phyloP scores from a whole-genome alignment of 495 filamentous ascomycete genomes.

The Trichoderma erinaceum region DNA sequence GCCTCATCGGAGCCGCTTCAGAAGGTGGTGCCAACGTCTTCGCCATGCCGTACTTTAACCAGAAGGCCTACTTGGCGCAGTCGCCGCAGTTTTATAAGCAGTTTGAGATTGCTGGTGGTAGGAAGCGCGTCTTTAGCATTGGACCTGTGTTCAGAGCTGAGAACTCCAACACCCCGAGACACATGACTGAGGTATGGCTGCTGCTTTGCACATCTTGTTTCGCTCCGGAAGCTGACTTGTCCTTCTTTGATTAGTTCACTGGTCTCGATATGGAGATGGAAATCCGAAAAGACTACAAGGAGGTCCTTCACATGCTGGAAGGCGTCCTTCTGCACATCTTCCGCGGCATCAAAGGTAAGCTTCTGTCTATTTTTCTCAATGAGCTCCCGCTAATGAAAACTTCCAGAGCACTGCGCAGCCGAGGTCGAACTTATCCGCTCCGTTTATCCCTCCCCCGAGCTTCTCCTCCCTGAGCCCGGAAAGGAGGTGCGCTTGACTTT shows the following conservation, averaged over 20 bases:
- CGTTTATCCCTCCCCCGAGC: slow-evolving; percentile 53
- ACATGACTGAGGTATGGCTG: slow-evolving; percentile 69
- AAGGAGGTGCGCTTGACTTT: slow-evolving; percentile 80
- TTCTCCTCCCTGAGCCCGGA: slow-evolving; percentile 52
- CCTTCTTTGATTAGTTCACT: slow-evolving; percentile 53
- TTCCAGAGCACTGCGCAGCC: slow-evolving; percentile 52
- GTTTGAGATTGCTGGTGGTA: slow-evolving; percentile 87
- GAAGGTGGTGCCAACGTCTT: slow-evolving; percentile 95
- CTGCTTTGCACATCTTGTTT: background rate
- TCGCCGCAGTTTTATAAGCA: slow-evolving; percentile 95
- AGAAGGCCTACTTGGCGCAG: slow-evolving; percentile 79
- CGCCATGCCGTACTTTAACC: slow-evolving; percentile 83
- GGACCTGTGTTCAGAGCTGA: slow-evolving; percentile 93
- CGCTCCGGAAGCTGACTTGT: background rate
- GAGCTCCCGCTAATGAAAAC: background rate
- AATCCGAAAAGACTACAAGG: slow-evolving; percentile 81
- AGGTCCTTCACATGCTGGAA: slow-evolving; percentile 76
- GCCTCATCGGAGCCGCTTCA: slow-evolving; percentile 81
- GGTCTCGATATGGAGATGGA: slow-evolving; percentile 98
- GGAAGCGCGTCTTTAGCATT: slow-evolving; percentile 83
- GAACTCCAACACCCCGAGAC: slow-evolving; percentile 91
- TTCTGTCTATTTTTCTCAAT: background rate
- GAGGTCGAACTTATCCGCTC: slow-evolving; percentile 64
- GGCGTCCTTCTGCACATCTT: slow-evolving; percentile 85
- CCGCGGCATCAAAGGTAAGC: slow-evolving; percentile 51